Base-by-base conservation (phyloP, 257 asterid species). In the Pogostemon cablin region DNA sequence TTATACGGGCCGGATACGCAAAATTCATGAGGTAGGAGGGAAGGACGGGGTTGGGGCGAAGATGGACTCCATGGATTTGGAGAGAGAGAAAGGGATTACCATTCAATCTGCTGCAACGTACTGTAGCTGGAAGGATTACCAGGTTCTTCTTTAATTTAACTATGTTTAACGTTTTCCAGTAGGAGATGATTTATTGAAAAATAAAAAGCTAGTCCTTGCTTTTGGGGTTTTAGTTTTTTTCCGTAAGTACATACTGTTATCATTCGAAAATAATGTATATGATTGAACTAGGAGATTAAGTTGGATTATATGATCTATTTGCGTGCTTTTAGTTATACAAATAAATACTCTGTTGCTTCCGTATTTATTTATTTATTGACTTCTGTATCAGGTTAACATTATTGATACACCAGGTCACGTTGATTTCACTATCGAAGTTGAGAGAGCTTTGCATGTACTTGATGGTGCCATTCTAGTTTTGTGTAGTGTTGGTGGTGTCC, bases 61-160 rank as follows among this genome's bases (percentile, higher is more conserved):
- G 66, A 95, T 95, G 99, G 99, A 95, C 77, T 91, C 98, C 20
- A 95, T 91, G 99, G 99, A 91, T 79, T 86, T 95, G 83, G 99
- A 95, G 85, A 86, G 99, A 67, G 99, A 95, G 77, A 95, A 95
- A 72, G 99, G 99, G 80, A 95, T 95, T 66, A 93, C 98, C 20
- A 93, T 95, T 39, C 98, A 95, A 71, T 91, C 99, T 12, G 99
- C 99, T 44, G 99, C 99, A 56, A 95, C 99, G 7, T 91, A 91
- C 75, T 95, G 99, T 74, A 87, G 78, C 75, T 95, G 99, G 98
- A 89, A 82, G 74, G 98, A 86, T 74, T 91, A 83, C 73, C 97
- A 93, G 97, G 98, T 76, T 7, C 56, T 17, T 62, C 41, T 60
- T 68, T 5, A 40, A 20, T 63, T 9, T 44, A 20, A 32, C 65